A percentile compares a stretch with the other conserved stretches of the same genome.
phyloP scores from a whole-genome alignment of 768 basidiomycete genomes.

The Psilocybe tampanensis region DNA sequence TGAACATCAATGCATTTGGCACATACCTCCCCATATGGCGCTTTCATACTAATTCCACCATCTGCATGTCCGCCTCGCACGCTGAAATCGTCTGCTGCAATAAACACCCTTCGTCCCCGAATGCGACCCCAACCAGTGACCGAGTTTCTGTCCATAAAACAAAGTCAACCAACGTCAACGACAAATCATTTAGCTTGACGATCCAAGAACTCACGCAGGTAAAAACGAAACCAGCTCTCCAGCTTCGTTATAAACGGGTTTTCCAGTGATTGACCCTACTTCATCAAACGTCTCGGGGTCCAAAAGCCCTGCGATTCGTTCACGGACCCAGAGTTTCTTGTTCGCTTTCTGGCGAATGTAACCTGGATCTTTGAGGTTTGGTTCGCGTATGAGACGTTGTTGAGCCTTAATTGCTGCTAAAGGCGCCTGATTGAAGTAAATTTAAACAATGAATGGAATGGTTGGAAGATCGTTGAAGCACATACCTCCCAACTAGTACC shows the following conservation, averaged over 20 bases:
- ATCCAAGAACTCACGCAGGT: constrained; percentile 33
- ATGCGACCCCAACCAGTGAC: constrained; percentile 40
- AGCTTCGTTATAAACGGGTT: constrained; percentile 30
- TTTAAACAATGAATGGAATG: neutral
- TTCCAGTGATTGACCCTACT: constrained; percentile 40
- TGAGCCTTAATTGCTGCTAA: constrained; percentile 32
- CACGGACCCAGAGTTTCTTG: constrained; percentile 42
- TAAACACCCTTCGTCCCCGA: constrained; percentile 35
- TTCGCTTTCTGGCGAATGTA: constrained; percentile 41
- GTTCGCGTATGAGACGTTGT: constrained; percentile 31
- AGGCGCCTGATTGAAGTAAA: constrained; percentile 24
- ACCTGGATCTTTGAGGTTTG: constrained; percentile 37
- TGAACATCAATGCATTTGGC: neutral
- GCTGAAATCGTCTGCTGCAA: constrained; percentile 44
- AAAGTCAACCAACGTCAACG: neutral
- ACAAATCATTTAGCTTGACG: constrained; percentile 12
- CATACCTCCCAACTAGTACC: constrained; percentile 34
- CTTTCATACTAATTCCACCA: constrained; percentile 40
- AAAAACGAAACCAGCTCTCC: constrained; percentile 33
- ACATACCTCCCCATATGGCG: constrained; percentile 41
- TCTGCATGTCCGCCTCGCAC: constrained; percentile 46
- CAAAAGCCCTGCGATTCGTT: constrained; percentile 35
- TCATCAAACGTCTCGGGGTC: constrained; percentile 37
- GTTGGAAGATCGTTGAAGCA: neutral
- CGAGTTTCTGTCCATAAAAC: constrained; percentile 37